These are phyloP conservation scores for Vitrella brassicaformis DNA, from an alignment of 73 alveolate species.

Conservation along the genomic window DNA sequence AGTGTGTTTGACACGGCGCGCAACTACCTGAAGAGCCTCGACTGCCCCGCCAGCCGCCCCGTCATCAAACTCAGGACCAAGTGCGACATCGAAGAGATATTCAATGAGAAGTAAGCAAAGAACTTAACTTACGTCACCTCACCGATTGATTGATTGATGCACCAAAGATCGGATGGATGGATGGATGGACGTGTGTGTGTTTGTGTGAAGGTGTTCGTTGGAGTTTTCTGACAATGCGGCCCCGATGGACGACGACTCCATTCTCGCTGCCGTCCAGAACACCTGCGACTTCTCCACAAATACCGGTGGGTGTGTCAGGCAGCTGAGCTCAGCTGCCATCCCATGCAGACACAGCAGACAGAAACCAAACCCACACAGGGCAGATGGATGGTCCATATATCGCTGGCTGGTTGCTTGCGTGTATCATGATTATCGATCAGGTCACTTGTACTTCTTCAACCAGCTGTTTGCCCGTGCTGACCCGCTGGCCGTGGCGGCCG, in stretches of 20 bases:
- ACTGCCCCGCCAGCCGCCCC: neutral
- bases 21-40: neutral
- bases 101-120: too few species aligned
- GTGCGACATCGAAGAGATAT: neutral
- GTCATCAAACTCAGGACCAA: neutral
- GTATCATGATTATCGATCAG: neutral
- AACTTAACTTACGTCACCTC: too few species aligned
- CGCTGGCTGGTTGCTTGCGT: too few species aligned
- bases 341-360: too few species aligned
- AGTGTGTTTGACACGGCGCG: neutral
- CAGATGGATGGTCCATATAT: too few species aligned
- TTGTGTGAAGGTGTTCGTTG: neutral
- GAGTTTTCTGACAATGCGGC: neutral
- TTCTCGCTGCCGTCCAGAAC: neutral
- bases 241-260: neutral
- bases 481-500: neutral
- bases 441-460: neutral
- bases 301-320: neutral
- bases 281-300: neutral
- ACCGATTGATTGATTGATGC: too few species aligned
- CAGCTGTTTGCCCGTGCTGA: neutral
- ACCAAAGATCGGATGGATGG: too few species aligned
- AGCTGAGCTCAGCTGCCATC: neutral
- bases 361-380: too few species aligned
- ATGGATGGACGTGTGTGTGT: too few species aligned